Conservation (phyloP, 192 early-diverging fungal genomes). For the Piromyces sp. region DNA sequence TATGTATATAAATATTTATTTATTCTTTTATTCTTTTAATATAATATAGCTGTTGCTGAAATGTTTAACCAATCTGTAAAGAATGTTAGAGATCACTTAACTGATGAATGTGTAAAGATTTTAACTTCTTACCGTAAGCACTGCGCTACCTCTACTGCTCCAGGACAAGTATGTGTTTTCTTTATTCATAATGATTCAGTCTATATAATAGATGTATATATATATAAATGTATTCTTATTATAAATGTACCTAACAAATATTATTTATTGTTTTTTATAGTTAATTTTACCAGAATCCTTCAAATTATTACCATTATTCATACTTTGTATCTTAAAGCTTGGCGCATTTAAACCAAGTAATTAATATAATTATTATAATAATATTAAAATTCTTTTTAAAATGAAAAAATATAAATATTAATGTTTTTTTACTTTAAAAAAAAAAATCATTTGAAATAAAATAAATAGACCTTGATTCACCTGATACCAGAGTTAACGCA, state of each 20-base stretch:
- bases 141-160: conserved; percentile 68
- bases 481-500: conserved; percentile 53
- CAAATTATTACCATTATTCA: conserved; percentile 81
- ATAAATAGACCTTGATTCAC: conserved; percentile 35
- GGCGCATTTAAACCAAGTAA: conserved; percentile 58
- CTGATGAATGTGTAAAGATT: conserved; percentile 74
- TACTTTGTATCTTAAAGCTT: conserved; percentile 65
- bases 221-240: too few relatives aligned
- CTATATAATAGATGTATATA: too few relatives aligned
- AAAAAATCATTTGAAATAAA: neutral
- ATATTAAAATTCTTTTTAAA: too few relatives aligned
- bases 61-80: conserved; percentile 50
- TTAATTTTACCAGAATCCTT: conserved; percentile 90
- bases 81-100: conserved; percentile 59
- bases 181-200: neutral
- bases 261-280: conserved; percentile 11
- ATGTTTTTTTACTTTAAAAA: too few relatives aligned
- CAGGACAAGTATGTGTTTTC: conserved; percentile 39
- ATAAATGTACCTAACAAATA: neutral
- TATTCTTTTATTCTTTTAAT: too few relatives aligned
- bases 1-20: too few relatives aligned
- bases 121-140: conserved; percentile 79
- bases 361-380: neutral
- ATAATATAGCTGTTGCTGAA: conserved; percentile 42
- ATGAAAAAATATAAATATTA: too few relatives aligned